Evolutionary conservation across 108 stramenopile species (phyloP).

Genomic region (Skeletonema marinoi): DNA sequence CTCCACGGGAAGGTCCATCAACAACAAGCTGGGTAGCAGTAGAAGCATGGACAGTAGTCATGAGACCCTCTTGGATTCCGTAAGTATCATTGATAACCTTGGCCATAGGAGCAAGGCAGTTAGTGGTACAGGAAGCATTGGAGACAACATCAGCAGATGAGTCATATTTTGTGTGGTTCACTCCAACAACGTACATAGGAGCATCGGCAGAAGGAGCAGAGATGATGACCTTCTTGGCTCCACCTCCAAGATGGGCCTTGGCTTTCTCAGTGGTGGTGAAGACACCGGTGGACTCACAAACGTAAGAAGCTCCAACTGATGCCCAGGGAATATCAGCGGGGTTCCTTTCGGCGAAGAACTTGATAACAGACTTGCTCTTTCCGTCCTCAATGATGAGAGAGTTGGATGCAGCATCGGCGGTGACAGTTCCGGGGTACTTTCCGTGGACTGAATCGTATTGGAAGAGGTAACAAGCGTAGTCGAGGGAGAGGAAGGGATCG

Average conservation of each 20-base stretch:
- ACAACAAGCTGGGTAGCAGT: slow-evolving; percentile 98
- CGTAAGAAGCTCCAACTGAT: slow-evolving; percentile 83
- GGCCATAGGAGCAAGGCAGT: slow-evolving; percentile 98
- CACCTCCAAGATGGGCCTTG: slow-evolving; percentile 85
- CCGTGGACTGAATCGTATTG: slow-evolving; percentile 98
- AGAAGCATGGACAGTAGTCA: slow-evolving; percentile 98
- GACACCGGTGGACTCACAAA: slow-evolving; percentile 97
- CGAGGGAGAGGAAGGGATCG: slow-evolving; percentile 86
- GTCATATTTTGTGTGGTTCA: slow-evolving; percentile 89
- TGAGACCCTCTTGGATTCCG: slow-evolving; percentile 96
- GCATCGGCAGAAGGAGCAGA: slow-evolving; percentile 94
- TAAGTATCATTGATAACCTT: slow-evolving; percentile 97
- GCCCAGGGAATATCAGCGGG: slow-evolving; percentile 93
- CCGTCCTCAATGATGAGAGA: slow-evolving; percentile 84
- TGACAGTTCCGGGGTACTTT: slow-evolving; percentile 78
- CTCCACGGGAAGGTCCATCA: slow-evolving; percentile 89
- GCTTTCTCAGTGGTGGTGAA: slow-evolving; percentile 94
- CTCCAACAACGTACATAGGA: slow-evolving; percentile 99
- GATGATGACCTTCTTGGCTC: slow-evolving; percentile 96
- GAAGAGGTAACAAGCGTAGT: slow-evolving; percentile 95
- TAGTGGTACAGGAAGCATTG: slow-evolving; percentile 99
- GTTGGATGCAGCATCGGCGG: slow-evolving; percentile 80
- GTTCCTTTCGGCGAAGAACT: slow-evolving; percentile 90
- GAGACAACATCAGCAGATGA: slow-evolving; percentile 87
- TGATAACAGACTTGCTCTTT: slow-evolving; percentile 59